A percentile compares a stretch with the other conserved stretches of the same genome.
These are phyloP conservation scores for Termitomyces sp. DNA, from an alignment of 768 basidiomycete species.

Conservation along the genomic window DNA sequence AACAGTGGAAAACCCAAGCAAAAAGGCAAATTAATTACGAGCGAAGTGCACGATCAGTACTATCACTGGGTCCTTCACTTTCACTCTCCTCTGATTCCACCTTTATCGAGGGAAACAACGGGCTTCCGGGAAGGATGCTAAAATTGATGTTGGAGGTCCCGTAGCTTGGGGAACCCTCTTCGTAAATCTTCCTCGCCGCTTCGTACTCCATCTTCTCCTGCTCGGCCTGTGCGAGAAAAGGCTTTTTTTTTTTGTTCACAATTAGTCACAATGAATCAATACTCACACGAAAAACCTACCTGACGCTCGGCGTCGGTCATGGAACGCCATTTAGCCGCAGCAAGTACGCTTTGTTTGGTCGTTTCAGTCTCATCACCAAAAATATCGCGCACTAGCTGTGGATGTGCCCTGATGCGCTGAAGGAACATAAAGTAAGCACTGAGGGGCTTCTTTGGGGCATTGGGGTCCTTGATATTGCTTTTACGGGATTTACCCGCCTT, in stretches of 20 bases:
- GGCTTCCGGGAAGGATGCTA: conserved; percentile 70
- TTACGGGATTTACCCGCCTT: conserved; percentile 90
- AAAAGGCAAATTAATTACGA: conserved; percentile 18
- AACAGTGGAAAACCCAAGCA: neutral
- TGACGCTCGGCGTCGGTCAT: conserved; percentile 93
- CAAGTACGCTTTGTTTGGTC: conserved; percentile 90
- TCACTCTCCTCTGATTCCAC: conserved; percentile 66
- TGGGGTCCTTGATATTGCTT: conserved; percentile 95
- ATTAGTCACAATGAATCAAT: neutral
- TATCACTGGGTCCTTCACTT: conserved; percentile 55
- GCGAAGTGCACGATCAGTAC: conserved; percentile 25
- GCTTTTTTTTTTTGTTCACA: conserved; percentile 51
- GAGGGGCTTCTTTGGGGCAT: conserved; percentile 93
- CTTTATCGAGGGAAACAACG: conserved; percentile 55
- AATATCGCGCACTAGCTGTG: conserved; percentile 66
- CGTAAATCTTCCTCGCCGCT: conserved; percentile 77
- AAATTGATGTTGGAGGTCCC: conserved; percentile 76
- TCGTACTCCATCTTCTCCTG: conserved; percentile 95
- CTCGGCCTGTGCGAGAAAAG: conserved; percentile 89
- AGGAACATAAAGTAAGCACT: conserved; percentile 95
- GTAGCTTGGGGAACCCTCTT: conserved; percentile 69
- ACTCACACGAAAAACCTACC: conserved; percentile 38
- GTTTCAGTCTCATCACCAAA: conserved; percentile 92
- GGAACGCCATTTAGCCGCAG: conserved; percentile 88
- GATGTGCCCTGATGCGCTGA: conserved; percentile 81